phyloP scores from a whole-genome alignment of 1,284 basidiomycete genomes.

The Kwoniella shivajii region DNA sequence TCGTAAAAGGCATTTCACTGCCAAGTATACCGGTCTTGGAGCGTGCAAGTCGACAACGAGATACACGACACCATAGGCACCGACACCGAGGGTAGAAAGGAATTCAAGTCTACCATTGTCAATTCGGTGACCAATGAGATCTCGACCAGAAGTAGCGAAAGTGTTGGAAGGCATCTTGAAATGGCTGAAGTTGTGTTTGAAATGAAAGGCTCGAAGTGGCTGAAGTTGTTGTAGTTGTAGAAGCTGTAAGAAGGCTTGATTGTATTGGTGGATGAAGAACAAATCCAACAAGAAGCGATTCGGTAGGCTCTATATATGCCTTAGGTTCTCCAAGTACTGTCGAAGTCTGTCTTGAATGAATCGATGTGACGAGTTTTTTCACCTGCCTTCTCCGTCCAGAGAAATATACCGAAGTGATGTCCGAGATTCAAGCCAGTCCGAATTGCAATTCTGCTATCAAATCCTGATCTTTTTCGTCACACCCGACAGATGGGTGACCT shows the following conservation, averaged over 20 bases:
- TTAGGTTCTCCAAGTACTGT: not conserved
- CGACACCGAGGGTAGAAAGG: constrained; percentile 85
- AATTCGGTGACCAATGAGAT: constrained; percentile 61
- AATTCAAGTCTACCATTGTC: constrained; percentile 82
- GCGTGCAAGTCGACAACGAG: constrained; percentile 68
- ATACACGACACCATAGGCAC: constrained; percentile 96
- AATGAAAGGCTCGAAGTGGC: not conserved
- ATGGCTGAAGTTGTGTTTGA: not conserved
- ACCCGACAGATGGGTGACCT: not conserved
- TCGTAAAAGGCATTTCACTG: constrained; percentile 82
- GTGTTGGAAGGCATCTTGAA: constrained; percentile 41
- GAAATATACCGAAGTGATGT: not conserved
- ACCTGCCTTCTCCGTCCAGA: constrained; percentile 13
- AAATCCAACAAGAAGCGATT: not conserved
- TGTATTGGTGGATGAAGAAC: not conserved
- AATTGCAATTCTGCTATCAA: not conserved
- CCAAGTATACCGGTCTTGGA: constrained; percentile 64
- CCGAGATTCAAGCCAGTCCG: constrained; percentile 3
- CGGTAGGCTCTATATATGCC: constrained; percentile 4
- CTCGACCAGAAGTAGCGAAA: constrained; percentile 44
- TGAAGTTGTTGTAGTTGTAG: not conserved
- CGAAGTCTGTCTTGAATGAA: not conserved
- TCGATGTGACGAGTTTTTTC: not conserved
- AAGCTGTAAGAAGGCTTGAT: not conserved
- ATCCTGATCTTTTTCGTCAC: not conserved